Conservation (phyloP, 768 basidiomycete genomes). For the Collybia sp. region DNA sequence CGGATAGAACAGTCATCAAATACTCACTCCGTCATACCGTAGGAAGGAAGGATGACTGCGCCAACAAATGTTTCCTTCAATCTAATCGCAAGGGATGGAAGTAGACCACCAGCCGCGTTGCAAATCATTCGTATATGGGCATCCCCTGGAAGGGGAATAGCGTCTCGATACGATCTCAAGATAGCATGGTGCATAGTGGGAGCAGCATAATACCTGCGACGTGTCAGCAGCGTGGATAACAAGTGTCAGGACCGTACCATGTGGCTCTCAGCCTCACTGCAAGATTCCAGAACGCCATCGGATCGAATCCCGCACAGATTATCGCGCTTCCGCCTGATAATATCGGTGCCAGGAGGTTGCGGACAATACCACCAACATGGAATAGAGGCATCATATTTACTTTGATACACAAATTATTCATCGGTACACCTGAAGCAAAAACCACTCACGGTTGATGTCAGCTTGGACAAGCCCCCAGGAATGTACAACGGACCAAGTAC, state of each 20-base stretch:
- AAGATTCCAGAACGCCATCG: constrained; percentile 45
- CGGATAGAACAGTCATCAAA: background rate
- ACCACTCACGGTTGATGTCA: constrained; percentile 41
- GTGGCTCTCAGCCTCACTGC: constrained; percentile 32
- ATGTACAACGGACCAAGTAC: constrained; percentile 36
- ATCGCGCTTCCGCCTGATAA: constrained; percentile 51
- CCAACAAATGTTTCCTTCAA: constrained; percentile 41
- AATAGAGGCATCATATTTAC: constrained; percentile 54
- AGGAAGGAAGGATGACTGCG: constrained; percentile 53
- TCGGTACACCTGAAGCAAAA: background rate
- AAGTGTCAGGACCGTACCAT: constrained; percentile 34
- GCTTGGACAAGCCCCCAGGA: constrained; percentile 33
- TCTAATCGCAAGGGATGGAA: constrained; percentile 45
- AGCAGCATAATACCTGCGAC: constrained; percentile 42
- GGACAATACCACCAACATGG: constrained; percentile 57
- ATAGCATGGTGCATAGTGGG: constrained; percentile 50
- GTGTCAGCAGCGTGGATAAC: constrained; percentile 2
- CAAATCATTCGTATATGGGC: constrained; percentile 40
- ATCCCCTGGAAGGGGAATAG: constrained; percentile 23
- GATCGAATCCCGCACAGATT: constrained; percentile 51
- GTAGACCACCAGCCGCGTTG: constrained; percentile 49
- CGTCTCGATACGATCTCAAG: constrained; percentile 29
- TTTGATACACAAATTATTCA: constrained; percentile 9
- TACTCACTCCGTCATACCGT: constrained; percentile 51
- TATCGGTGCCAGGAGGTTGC: constrained; percentile 53